Base-by-base conservation (phyloP, 2,329 filamentous ascomycete species). In the Thielaviopsis euricoi region DNA sequence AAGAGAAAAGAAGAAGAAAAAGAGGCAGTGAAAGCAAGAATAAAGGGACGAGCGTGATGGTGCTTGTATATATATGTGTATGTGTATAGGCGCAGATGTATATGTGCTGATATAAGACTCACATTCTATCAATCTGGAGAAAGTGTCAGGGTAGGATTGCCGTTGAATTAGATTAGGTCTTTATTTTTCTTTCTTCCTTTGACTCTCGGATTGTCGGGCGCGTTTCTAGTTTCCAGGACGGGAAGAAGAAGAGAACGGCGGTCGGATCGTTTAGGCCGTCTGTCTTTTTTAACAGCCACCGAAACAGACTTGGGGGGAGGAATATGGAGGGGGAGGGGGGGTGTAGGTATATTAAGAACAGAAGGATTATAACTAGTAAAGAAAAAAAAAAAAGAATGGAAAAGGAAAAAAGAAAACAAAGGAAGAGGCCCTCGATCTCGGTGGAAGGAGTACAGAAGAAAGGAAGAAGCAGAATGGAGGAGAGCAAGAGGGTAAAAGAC, bases 401-500 rank as follows among this genome's bases (percentile, higher is more conserved):
- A 22, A 49, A 19, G 23, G 17, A 26, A 22, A 29, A 22, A 50
- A 46, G 52, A 13, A 49, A 46, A 55, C 19, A n/a, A 59, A 22
- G 25, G 43, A 43, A 23, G 2, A 48, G 37, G 52, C n/a, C 26
- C 26, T 52, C 19, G 21, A 58, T 50, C 49, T 49, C 29, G 43
- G 48, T 22, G 33, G 23, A 54, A 55, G 43, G 48, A 50, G 54
- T 55, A 33, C 22, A 59, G 49, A 43, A 59, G 48, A 40, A 59
- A 52, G 52, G 48, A 23, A 55, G 13, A 52, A 23, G 21, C 19
- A 10, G 46, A 57, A 57, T 12, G 13, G 9, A 15, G 19, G 19
- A 19, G 22, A 22, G 19, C 7, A 51, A 62, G 26, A 52, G 51
- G 10, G 26, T n/a, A 26, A 22, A 19, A n/a, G 15, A 3, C 22